A percentile compares a stretch with the other conserved stretches of the same genome.
phyloP scores from a whole-genome alignment of 257 asterid species.

The Capsicum baccatum region DNA sequence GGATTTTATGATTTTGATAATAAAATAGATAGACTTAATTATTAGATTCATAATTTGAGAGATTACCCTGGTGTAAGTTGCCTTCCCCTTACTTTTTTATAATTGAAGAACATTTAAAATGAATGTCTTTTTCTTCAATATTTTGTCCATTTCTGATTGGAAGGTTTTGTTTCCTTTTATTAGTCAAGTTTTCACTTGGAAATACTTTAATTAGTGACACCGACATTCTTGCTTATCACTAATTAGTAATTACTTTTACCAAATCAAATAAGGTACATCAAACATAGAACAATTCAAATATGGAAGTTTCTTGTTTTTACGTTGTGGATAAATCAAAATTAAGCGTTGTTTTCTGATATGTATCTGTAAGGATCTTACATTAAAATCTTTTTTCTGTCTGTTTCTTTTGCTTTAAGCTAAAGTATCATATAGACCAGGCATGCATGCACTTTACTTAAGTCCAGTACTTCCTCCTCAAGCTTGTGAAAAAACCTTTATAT shows the following conservation, averaged over 20 bases:
- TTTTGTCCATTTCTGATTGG: background rate
- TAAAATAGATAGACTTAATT: background rate
- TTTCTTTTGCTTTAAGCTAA: background rate
- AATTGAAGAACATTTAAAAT: background rate
- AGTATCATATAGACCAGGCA: background rate
- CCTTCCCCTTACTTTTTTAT: background rate
- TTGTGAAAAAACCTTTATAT: background rate
- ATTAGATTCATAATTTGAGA: background rate
- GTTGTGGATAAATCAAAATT: background rate
- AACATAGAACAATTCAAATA: background rate
- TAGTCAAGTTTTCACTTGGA: background rate
- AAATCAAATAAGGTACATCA: background rate
- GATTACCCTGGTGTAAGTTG: background rate
- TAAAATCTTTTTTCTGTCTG: background rate
- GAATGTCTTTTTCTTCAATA: background rate
- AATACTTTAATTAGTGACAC: background rate
- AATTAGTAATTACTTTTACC: too few relatives aligned
- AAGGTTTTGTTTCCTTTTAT: constrained; percentile 15
- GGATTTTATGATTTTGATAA: background rate
- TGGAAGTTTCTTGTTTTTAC: background rate
- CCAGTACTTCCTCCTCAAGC: constrained; percentile 18
- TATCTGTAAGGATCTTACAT: too few relatives aligned
- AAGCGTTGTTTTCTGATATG: background rate
- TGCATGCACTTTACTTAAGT: background rate
- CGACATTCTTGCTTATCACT: too few relatives aligned